These are phyloP conservation scores for Aschersonia sp. DNA, from an alignment of 2,329 filamentous ascomycete genomes.

Conservation along the genomic window DNA sequence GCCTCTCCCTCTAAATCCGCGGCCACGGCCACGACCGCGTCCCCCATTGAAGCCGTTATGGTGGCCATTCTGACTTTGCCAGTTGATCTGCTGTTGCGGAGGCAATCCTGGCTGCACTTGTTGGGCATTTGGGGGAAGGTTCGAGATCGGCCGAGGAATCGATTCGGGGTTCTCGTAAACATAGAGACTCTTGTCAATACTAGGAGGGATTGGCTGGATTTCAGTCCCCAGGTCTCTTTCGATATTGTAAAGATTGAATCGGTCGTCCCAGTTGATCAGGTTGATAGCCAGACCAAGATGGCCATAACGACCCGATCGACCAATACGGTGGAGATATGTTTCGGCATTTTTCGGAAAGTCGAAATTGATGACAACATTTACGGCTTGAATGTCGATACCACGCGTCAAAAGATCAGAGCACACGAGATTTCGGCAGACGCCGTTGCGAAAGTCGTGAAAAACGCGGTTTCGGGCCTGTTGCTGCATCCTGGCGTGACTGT, in stretches of 20 bases:
- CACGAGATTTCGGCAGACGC: slow-evolving; percentile 92
- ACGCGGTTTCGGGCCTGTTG: slow-evolving; percentile 95
- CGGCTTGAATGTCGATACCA: slow-evolving; percentile 98
- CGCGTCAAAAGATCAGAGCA: slow-evolving; percentile 95
- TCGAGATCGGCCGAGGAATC: slow-evolving; percentile 68
- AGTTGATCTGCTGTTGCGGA: slow-evolving; percentile 11
- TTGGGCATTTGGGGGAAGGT: slow-evolving; percentile 21
- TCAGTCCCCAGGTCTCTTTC: slow-evolving; percentile 95
- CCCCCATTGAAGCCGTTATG: slow-evolving; percentile 11
- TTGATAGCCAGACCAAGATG: slow-evolving; percentile 97
- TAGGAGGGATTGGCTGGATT: slow-evolving; percentile 87
- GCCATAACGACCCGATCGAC: slow-evolving; percentile 91
- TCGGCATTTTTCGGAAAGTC: slow-evolving; percentile 99
- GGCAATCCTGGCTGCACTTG: slow-evolving; percentile 6
- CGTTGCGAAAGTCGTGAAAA: slow-evolving; percentile 98
- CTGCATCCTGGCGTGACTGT: slow-evolving; percentile 96
- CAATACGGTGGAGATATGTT: slow-evolving; percentile 96
- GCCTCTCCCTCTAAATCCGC: slow-evolving; percentile 22
- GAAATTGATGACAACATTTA: slow-evolving; percentile 99
- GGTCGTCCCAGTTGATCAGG: slow-evolving; percentile 98
- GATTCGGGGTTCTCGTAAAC: slow-evolving; percentile 94
- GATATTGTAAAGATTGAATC: slow-evolving; percentile 97
- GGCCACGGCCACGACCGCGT: slow-evolving; percentile 21
- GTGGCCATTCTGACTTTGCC: neutral
- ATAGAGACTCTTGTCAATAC: slow-evolving; percentile 95